These are phyloP conservation scores for Hysterium pulicare DNA, from an alignment of 2,329 filamentous ascomycete genomes.

Conservation along the genomic window DNA sequence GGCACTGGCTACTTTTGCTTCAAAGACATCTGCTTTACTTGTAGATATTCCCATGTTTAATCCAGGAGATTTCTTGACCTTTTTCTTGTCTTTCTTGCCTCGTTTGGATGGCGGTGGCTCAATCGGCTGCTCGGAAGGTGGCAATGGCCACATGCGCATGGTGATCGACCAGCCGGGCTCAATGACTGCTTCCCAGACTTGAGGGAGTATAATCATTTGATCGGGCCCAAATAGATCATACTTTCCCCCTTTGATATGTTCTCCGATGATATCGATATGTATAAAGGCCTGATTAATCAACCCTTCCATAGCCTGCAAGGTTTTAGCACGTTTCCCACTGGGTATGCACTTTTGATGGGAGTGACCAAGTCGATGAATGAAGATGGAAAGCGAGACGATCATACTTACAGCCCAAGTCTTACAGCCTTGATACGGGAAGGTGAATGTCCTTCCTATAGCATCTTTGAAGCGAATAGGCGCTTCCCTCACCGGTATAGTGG, in stretches of 20 bases:
- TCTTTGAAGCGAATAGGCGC: constrained; percentile 29
- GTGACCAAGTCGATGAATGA: no score
- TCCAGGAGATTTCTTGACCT: no score
- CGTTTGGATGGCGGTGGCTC: no score
- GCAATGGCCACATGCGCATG: constrained; percentile 7
- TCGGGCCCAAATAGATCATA: constrained; percentile 6
- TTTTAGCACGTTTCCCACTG: no score
- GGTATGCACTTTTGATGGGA: no score
- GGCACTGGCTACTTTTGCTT: neutral
- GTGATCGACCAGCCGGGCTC: constrained; percentile 8
- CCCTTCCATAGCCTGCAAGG: constrained; percentile 5
- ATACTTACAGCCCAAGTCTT: constrained; percentile 19
- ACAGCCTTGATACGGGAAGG: constrained; percentile 25
- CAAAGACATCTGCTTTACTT: neutral
- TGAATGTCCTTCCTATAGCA: constrained; percentile 28
- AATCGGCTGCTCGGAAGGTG: neutral
- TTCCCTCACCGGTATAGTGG: neutral
- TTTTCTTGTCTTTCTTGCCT: no score
- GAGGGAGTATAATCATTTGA: constrained; percentile 6
- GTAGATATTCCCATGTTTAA: no score
- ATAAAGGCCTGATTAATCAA: constrained; percentile 7
- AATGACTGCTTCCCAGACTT: constrained; percentile 7
- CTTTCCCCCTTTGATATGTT: constrained; percentile 1
- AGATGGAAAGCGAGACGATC: no score
- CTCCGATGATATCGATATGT: neutral